Conservation (phyloP, 805 yeast genomes). For the Ogataea glucozyma region DNA sequence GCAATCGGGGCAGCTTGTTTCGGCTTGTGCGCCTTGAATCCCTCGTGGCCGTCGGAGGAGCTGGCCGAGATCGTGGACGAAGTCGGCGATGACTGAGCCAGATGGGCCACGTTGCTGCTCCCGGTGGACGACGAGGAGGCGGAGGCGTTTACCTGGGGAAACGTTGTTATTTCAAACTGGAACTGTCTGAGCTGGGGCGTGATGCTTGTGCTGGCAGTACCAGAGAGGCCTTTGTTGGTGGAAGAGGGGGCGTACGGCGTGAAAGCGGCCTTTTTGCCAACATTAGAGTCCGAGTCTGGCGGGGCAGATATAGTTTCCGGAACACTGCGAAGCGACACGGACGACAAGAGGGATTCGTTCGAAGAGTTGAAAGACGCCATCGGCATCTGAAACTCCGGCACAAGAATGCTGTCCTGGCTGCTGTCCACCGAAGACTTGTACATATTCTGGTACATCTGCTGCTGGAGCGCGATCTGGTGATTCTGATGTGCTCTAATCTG, state of each 20-base stretch:
- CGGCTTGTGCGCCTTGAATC: not conserved
- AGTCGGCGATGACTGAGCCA: constrained; percentile 16
- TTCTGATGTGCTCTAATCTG: constrained; percentile 24
- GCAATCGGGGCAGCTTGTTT: not conserved
- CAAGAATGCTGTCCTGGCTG: constrained; percentile 7
- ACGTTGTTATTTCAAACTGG: constrained; percentile 21
- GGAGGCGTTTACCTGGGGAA: constrained; percentile 9
- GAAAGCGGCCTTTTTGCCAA: not conserved
- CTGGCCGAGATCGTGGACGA: constrained; percentile 26
- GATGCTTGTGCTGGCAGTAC: constrained; percentile 11
- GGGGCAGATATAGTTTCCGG: not conserved
- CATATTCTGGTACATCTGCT: constrained; percentile 11
- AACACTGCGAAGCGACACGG: constrained; percentile 5
- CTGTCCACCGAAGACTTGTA: constrained; percentile 4
- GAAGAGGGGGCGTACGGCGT: not conserved
- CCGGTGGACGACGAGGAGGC: constrained; percentile 1
- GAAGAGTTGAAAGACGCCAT: constrained; percentile 12
- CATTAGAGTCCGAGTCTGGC: too few species aligned
- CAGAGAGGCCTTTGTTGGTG: not conserved
- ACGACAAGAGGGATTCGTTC: constrained; percentile 15
- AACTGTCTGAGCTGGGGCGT: constrained; percentile 23
- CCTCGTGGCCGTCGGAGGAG: constrained; percentile 15
- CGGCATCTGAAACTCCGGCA: constrained; percentile 2
- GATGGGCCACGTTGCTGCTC: not conserved
- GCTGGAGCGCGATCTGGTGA: constrained; percentile 23